These are phyloP conservation scores for Thermochaetoides thermophila DNA, from an alignment of 495 filamentous ascomycete species.

Conservation along the genomic window DNA sequence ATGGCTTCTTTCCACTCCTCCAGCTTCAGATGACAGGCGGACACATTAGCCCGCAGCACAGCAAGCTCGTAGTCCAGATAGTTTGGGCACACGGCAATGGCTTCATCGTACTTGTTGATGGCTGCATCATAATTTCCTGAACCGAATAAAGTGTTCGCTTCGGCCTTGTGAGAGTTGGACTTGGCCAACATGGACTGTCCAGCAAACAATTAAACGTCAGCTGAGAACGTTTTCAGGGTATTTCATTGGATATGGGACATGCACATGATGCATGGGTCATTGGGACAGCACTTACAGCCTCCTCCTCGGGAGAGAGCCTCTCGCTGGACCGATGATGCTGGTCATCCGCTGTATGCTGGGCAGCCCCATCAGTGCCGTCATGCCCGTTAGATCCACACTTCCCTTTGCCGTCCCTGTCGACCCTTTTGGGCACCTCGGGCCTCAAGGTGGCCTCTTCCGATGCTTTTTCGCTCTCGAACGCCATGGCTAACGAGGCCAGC, in stretches of 20 bases:
- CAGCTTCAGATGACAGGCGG: slow-evolving; percentile 81
- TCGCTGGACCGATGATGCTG: no score
- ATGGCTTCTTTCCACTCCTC: slow-evolving; percentile 76
- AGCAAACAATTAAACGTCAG: no score
- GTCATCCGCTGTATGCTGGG: slow-evolving; percentile 6
- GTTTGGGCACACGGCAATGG: slow-evolving; percentile 64
- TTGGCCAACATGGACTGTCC: slow-evolving; percentile 55
- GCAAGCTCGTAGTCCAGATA: slow-evolving; percentile 87
- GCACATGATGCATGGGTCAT: no score
- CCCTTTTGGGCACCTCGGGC: no score
- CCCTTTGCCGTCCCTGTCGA: no score
- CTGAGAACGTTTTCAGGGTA: no score
- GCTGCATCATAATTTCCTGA: slow-evolving; percentile 63
- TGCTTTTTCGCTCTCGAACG: no score
- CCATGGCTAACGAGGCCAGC: no score
- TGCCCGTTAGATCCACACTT: no score
- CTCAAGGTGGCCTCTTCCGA: no score
- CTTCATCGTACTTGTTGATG: slow-evolving; percentile 79
- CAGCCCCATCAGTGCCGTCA: no score
- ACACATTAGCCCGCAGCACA: slow-evolving; percentile 72
- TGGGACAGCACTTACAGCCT: neutral
- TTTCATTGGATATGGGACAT: no score
- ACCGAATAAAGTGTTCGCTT: slow-evolving; percentile 66
- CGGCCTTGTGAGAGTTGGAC: slow-evolving; percentile 57
- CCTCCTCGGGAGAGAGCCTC: neutral